Base-by-base conservation (phyloP, 805 yeast species). In the Nakazawaea laoshanensis region DNA sequence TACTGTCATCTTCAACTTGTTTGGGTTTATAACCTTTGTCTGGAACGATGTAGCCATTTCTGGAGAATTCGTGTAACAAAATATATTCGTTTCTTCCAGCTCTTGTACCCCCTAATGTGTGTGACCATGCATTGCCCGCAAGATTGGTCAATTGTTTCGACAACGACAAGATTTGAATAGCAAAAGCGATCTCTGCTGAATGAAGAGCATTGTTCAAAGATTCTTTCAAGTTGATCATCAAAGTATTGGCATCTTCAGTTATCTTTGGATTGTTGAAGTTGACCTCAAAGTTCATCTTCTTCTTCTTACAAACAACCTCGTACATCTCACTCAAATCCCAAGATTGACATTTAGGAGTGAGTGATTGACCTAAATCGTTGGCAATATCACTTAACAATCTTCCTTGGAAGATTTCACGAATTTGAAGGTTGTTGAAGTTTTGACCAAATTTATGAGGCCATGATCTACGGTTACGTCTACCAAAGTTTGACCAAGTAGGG, bases 61-160 rank as follows among this genome's bases (percentile, higher is more conserved):
- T 73, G 7, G 77, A 67, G 55, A 92, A 92, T 58, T 92, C 97
- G 54, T 92, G 98, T 35, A 92, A 60, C 55, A 92, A 63, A 67
- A 92, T 84, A 52, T 63, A 92, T 55, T 92, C 97, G 57, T 89
- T 89, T 60, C 98, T 73, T 46, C 95, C 96, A 7, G 95, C 94
- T 47, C 98, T 71, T 0, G 96, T 86, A 57, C 98, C 98, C 32
- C 86, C 78, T 32, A 92, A 64, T 1, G 98, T 92, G 42, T 85
- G 87, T 2, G 94, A 72, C 98, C 98, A 92, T 0, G 96, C 89
- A 53, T 92, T 92, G 46, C 98, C 98, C 1, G 97, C 96, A 40
- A 92, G 65, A 43, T 80, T 82, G 2, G 98, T 92, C 48, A 92
- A 65, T 49, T 88, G 95, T 46, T 85, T 85, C 1, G 97, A 83